Base-by-base conservation (phyloP, 2,329 filamentous ascomycete species). In the Arthrobotrys iridis region DNA sequence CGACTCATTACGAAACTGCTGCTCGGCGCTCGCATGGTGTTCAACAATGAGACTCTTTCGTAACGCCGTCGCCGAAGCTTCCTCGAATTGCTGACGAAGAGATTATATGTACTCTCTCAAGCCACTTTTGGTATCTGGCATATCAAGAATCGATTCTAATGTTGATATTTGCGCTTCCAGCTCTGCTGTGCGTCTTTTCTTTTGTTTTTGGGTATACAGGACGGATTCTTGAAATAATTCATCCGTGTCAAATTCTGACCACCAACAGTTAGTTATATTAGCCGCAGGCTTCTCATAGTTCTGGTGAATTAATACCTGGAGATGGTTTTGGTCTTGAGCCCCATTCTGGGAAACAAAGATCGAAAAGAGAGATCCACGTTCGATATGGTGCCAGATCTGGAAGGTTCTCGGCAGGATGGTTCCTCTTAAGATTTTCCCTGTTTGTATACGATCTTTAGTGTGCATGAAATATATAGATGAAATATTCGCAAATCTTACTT, bases 351-450 rank as follows among this genome's bases (percentile, higher is more conserved):
- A 52, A 52, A 15, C 46, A 52, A 30, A 52, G 20, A 30, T 30
- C 46, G 24, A 52, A 52, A 30, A 52, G 46, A 30, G 20, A 28
- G 2, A 28, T 18, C 46, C 46, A 52, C 4, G 46, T 52, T 30
- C n/a, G 4, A 30, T 28, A 28, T 4, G 20, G 22, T 13, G 20
- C 30, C 20, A 52, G 20, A 30, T 52, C 24, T 22, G 46, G 46
- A 5, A 8, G 22, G 10, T 52, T 52, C n/a, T 18, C 46, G 4
- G 8, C 24, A 13, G 20, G 10, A 18, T 52, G 46, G 15, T 22
- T 52, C 30, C 46, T 28, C 46, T 52, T 52, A 5, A 52, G 46
- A 52, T 52, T 20, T 52, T 52, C 46, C n/a, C 46, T 52, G n/a
- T n/a, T n/a, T n/a, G n/a, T n/a, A 52, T 7, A 30, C 4, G 24